Conservation (phyloP, 73 alveolate genomes). For the Paramecium sexaurelia region DNA sequence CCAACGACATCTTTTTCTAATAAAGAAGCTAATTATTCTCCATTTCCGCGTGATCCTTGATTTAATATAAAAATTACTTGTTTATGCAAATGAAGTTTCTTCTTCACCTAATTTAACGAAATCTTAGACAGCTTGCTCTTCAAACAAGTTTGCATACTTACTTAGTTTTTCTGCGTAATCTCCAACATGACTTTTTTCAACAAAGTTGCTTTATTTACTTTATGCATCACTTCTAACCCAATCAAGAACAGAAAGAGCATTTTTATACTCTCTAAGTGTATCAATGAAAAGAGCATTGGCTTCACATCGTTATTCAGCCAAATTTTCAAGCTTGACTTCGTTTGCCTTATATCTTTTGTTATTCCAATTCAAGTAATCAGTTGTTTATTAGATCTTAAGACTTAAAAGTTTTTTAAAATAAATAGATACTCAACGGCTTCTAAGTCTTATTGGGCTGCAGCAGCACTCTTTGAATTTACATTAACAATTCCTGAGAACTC, state of each 20-base stretch:
- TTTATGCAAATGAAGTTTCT: neutral
- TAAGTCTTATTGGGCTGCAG: conserved; percentile 40
- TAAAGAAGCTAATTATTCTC: neutral
- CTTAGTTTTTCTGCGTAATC: conserved; percentile 49
- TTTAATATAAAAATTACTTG: neutral
- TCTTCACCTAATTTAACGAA: conserved; percentile 48
- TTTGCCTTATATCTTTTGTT: conserved; percentile 48
- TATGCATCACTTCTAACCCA: conserved; percentile 58
- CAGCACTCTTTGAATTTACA: conserved; percentile 48
- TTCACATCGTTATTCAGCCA: conserved; percentile 55
- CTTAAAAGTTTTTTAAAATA: neutral
- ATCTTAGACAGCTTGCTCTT: conserved; percentile 51
- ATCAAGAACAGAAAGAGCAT: conserved; percentile 51
- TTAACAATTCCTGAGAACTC: conserved; percentile 58
- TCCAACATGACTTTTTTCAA: conserved; percentile 14
- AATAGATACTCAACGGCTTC: conserved; percentile 19
- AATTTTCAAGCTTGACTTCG: conserved; percentile 16
- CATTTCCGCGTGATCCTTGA: neutral
- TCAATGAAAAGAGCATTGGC: conserved; percentile 56
- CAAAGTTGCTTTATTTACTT: neutral
- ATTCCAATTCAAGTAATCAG: conserved; percentile 56
- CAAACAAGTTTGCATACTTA: conserved; percentile 53
- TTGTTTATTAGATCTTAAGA: conserved; percentile 40
- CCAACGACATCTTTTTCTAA: conserved; percentile 45
- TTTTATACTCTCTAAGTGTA: conserved; percentile 49